Evolutionary conservation across 805 yeast species (phyloP), one percentile per base, ranked within the genome.

Genomic region (Danielia oregonensis): DNA sequence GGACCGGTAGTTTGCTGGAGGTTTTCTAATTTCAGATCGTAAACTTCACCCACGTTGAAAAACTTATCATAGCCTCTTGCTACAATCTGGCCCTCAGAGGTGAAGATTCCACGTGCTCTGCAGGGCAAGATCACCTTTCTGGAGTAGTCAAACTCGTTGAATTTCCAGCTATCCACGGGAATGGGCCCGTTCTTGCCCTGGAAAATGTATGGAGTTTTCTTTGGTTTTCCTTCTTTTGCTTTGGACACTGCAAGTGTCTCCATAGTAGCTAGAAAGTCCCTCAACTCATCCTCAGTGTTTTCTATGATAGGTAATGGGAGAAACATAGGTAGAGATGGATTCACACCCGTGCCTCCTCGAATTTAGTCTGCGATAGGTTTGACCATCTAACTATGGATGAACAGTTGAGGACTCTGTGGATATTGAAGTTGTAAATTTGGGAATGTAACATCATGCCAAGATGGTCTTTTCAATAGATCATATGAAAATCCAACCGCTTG

Each of bases 1-100:
- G 97, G 96, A 0, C 96, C 96, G 4, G 26, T 21, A 0, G 93
- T 81, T 12, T 39, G 27, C 1, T 36, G 39, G 14, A 39, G 33
- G 3, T 9, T 10, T n/a, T 51, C 46, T 4, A 88, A 52, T 39
- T 65, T 71, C 0, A 95, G 82, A 5, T 43, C 43, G 0, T 60
- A 44, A 2, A 73, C 68, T 55, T 93, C 98, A 42, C 69, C 75
- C 3, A 87, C 65, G 52, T 85, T 91, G 72, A 87, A 93, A 59
- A 93, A 93, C 61, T 93, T 93, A 59, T 93, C 93, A 55, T 93
- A 93, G 0, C 99, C 98, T 46, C 99, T 66, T 2, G 81, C 79
- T 2, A 78, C 78, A 15, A 93, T 82, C 6, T 65, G 62, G 9
- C 59, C 56, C 15, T 62, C 29, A 0, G 77, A 33, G 11, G 68